A percentile compares a stretch with the other conserved stretches of the same genome.
phyloP scores from a whole-genome alignment of 2,329 filamentous ascomycete genomes.

The Plenodomus lindquistii region DNA sequence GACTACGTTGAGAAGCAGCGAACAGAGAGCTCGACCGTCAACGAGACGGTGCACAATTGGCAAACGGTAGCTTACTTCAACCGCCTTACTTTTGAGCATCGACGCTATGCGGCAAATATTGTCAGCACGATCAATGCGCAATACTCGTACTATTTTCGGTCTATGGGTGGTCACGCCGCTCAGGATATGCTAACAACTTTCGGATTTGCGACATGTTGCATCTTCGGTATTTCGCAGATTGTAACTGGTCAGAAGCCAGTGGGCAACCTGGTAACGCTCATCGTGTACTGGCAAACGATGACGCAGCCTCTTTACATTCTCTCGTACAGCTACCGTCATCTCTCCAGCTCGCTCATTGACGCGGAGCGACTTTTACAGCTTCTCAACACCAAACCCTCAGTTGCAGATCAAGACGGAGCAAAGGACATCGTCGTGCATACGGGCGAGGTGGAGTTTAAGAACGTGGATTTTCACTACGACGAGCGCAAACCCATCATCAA shows the following conservation, averaged over 20 bases:
- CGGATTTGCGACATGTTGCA: slow-evolving; percentile 54
- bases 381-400: slow-evolving; percentile 60
- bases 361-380: slow-evolving; percentile 65
- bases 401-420: slow-evolving; percentile 50
- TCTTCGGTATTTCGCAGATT: slow-evolving; percentile 60
- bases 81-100: slow-evolving; percentile 57
- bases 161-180: slow-evolving; percentile 40
- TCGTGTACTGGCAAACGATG: slow-evolving; percentile 64
- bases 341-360: slow-evolving; percentile 63
- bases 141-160: slow-evolving; percentile 38
- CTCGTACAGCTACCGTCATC: slow-evolving; percentile 53
- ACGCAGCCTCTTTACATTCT: slow-evolving; percentile 56
- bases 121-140: slow-evolving; percentile 42
- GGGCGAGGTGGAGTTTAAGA: slow-evolving; percentile 58
- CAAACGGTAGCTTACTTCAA: slow-evolving; percentile 65
- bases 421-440: slow-evolving; percentile 49
- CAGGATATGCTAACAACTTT: slow-evolving; percentile 55
- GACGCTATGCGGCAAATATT: slow-evolving; percentile 52
- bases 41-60: slow-evolving; percentile 64
- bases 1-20: slow-evolving; percentile 51
- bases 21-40: slow-evolving; percentile 58
- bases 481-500: slow-evolving; percentile 56
- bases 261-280: slow-evolving; percentile 66
- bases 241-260: slow-evolving; percentile 54
- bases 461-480: slow-evolving; percentile 62